Percentiles rank a stretch among this genome's conserved stretches.
phyloP scores from a whole-genome alignment of 2,329 filamentous ascomycete species.

The Cercospora janseana region DNA sequence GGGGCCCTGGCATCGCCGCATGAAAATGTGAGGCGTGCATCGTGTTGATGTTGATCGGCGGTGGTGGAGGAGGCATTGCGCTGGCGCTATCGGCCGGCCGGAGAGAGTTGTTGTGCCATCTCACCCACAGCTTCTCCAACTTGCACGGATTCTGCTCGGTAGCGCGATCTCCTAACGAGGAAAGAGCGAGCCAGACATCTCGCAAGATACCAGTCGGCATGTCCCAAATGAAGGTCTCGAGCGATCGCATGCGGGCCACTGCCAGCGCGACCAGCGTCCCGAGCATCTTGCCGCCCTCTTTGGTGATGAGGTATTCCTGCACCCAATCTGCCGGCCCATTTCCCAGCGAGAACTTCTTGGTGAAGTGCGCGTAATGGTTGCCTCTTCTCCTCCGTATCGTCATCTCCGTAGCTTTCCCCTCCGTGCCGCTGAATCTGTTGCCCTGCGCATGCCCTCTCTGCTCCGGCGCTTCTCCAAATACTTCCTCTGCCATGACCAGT shows the following conservation, averaged over 20 bases:
- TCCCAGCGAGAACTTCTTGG: slow-evolving; percentile 78
- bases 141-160: slow-evolving; percentile 60
- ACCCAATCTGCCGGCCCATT: slow-evolving; percentile 78
- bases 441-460: slow-evolving; percentile 37
- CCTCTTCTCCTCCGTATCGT: slow-evolving; percentile 53
- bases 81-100: slow-evolving; percentile 45
- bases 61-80: slow-evolving; percentile 40
- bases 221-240: slow-evolving; percentile 83
- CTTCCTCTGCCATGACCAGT: slow-evolving; percentile 68
- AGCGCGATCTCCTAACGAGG: slow-evolving; percentile 62
- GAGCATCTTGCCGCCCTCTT: slow-evolving; percentile 86
- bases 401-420: slow-evolving; percentile 31
- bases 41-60: slow-evolving; percentile 31
- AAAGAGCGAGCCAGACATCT: slow-evolving; percentile 76
- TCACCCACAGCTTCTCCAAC: slow-evolving; percentile 72
- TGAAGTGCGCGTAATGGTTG: slow-evolving; percentile 76
- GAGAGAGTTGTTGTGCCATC: slow-evolving; percentile 73
- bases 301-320: slow-evolving; percentile 75
- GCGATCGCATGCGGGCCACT: slow-evolving; percentile 75
- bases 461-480: slow-evolving; percentile 54
- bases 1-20: slow-evolving; percentile 20
- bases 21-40: slow-evolving; percentile 18
- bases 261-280: slow-evolving; percentile 76
- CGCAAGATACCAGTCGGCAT: slow-evolving; percentile 82
- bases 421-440: slow-evolving; percentile 29